Conservation (phyloP, 1,139 yeast species). For the Saccharomycopsis crataegensis region DNA sequence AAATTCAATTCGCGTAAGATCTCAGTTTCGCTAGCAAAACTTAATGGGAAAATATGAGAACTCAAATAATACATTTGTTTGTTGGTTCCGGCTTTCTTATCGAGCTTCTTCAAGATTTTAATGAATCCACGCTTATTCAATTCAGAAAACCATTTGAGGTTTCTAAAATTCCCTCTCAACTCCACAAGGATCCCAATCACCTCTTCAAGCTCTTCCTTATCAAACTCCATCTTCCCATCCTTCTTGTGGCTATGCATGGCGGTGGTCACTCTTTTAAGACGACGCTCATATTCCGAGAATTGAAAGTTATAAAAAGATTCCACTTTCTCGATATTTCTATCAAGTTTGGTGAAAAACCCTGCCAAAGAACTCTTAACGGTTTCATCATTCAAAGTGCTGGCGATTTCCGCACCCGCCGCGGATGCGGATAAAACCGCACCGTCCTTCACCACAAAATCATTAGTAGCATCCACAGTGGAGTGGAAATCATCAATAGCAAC, state of each 20-base stretch:
- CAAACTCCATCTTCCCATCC: conserved; percentile 25
- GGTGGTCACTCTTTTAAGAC: conserved; percentile 45
- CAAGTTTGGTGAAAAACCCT: conserved; percentile 71
- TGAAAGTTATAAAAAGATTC: conserved; percentile 72
- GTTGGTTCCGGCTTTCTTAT: conserved; percentile 70
- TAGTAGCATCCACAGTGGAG: conserved; percentile 20
- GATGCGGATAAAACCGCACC: conserved; percentile 1
- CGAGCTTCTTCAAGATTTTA: conserved; percentile 84
- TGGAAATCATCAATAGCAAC: conserved; percentile 26
- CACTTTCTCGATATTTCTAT: conserved; percentile 75
- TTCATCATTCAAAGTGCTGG: conserved; percentile 29
- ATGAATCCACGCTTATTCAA: conserved; percentile 84
- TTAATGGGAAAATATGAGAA: conserved; percentile 65
- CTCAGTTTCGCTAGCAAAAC: conserved; percentile 66
- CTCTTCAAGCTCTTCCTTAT: conserved; percentile 73
- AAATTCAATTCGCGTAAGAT: conserved; percentile 45
- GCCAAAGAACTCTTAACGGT: conserved; percentile 41
- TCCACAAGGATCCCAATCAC: conserved; percentile 69
- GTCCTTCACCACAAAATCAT: too few relatives aligned
- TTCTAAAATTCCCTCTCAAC: conserved; percentile 68
- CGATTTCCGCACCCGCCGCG: conserved; percentile 20
- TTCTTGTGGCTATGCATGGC: conserved; percentile 23
- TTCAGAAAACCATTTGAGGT: conserved; percentile 90
- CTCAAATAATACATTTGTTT: conserved; percentile 61
- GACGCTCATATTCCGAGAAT: conserved; percentile 63